Conservation (phyloP, 345 rosid species). For the Citrus reticulata region DNA sequence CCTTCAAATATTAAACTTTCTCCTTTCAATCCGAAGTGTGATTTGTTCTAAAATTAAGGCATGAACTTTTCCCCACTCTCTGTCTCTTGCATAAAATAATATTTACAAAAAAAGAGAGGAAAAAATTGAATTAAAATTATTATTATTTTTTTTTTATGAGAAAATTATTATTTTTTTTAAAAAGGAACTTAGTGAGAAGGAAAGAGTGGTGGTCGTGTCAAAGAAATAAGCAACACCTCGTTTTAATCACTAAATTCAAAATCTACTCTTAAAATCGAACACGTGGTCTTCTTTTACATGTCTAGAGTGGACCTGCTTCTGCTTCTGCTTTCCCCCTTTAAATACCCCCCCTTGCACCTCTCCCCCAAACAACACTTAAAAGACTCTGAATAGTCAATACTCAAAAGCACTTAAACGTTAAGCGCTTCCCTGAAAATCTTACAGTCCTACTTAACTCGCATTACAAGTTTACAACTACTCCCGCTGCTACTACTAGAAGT, state of each 20-base stretch:
- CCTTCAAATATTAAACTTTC: no score
- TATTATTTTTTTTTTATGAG: no score
- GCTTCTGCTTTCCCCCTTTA: conserved; percentile 10
- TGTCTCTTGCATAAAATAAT: no score
- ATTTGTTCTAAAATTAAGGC: neutral
- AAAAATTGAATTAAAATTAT: neutral
- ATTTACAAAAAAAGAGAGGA: neutral
- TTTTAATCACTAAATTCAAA: neutral
- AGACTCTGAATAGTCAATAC: neutral
- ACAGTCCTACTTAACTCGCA: neutral
- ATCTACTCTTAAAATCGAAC: conserved; percentile 4
- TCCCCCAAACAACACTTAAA: neutral
- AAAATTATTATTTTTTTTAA: no score
- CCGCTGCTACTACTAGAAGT: neutral
- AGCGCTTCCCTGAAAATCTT: neutral
- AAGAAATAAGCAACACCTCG: neutral
- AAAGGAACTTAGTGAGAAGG: neutral
- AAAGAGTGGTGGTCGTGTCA: conserved; percentile 10
- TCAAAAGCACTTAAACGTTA: no score
- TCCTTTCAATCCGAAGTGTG: neutral
- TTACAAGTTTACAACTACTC: neutral
- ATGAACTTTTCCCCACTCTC: neutral
- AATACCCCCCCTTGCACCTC: neutral
- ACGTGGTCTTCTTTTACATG: conserved; percentile 25
- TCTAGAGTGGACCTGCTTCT: neutral